These are phyloP conservation scores for Ceratobasidium sp. DNA, from an alignment of 1,284 basidiomycete species.

Conservation along the genomic window DNA sequence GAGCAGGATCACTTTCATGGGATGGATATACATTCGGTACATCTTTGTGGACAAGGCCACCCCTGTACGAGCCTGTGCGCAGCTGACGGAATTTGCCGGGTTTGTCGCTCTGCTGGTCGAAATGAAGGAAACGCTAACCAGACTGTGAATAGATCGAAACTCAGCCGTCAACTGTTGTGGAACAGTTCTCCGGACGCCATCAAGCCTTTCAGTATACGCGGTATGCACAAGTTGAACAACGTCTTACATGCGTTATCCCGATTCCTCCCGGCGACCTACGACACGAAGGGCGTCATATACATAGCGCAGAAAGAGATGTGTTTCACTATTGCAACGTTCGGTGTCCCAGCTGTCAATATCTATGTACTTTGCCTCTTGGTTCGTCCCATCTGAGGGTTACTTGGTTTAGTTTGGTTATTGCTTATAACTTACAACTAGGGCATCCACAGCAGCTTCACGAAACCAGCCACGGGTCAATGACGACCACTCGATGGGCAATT, in stretches of 20 bases:
- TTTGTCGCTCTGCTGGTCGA: not conserved
- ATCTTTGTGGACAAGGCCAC: slow-evolving; percentile 63
- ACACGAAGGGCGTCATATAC: slow-evolving; percentile 59
- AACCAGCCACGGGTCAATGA: slow-evolving; percentile 70
- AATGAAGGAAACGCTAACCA: not conserved
- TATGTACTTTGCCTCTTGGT: slow-evolving; percentile 65
- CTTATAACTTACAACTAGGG: slow-evolving; percentile 49
- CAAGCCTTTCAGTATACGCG: slow-evolving; percentile 54
- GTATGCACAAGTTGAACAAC: slow-evolving; percentile 51
- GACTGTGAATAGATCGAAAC: slow-evolving; percentile 66
- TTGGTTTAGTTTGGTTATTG: too few relatives aligned
- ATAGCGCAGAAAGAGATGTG: slow-evolving; percentile 53
- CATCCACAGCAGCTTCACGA: slow-evolving; percentile 67
- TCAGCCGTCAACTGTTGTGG: slow-evolving; percentile 62
- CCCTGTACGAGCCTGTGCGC: slow-evolving; percentile 49
- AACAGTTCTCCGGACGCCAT: slow-evolving; percentile 59
- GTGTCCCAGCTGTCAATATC: slow-evolving; percentile 63
- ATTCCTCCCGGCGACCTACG: slow-evolving; percentile 54
- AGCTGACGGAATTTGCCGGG: slow-evolving; percentile 15
- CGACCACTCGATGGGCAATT: slow-evolving; percentile 61
- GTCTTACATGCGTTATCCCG: slow-evolving; percentile 56
- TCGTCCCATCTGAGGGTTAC: not conserved
- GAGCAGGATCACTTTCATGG: slow-evolving; percentile 61
- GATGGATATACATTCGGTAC: slow-evolving; percentile 51
- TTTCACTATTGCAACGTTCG: slow-evolving; percentile 63